Percentiles rank a stretch among this genome's conserved stretches.
phyloP scores from a whole-genome alignment of 768 basidiomycete genomes.

The Rhizopogon sp. region DNA sequence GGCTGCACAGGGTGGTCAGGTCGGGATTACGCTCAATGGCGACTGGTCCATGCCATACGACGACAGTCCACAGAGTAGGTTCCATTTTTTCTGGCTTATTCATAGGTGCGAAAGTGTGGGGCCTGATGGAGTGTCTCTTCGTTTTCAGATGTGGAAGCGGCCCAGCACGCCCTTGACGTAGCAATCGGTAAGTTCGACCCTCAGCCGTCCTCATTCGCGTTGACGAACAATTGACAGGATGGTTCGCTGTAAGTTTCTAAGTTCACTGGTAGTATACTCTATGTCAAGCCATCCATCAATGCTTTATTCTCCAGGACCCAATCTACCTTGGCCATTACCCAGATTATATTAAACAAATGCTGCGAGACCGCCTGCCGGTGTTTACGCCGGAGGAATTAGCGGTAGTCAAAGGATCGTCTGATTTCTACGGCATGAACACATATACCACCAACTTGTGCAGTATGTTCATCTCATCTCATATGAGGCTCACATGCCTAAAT shows the following conservation, averaged over 20 bases:
- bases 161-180: constrained; percentile 68
- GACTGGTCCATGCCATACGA: constrained; percentile 76
- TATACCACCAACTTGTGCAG: constrained; percentile 64
- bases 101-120: background rate
- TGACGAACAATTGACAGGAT: constrained; percentile 33
- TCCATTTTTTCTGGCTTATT: background rate
- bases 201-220: constrained; percentile 14
- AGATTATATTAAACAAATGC: constrained; percentile 46
- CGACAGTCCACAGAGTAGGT: constrained; percentile 59
- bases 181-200: constrained; percentile 53
- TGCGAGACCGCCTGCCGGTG: constrained; percentile 53
- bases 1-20: constrained; percentile 53
- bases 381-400: constrained; percentile 52
- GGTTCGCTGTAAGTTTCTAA: constrained; percentile 45
- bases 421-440: constrained; percentile 72
- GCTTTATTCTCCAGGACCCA: constrained; percentile 39
- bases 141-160: constrained; percentile 54
- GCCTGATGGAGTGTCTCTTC: constrained; percentile 2
- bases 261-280: background rate
- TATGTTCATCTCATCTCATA: constrained; percentile 22
- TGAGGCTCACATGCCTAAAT: background rate
- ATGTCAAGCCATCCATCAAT: background rate
- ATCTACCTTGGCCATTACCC: constrained; percentile 74
- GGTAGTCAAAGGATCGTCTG: constrained; percentile 59
- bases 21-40: constrained; percentile 78